Conservation (phyloP, 306 rosid genomes). For the Corylus heterophylla region DNA sequence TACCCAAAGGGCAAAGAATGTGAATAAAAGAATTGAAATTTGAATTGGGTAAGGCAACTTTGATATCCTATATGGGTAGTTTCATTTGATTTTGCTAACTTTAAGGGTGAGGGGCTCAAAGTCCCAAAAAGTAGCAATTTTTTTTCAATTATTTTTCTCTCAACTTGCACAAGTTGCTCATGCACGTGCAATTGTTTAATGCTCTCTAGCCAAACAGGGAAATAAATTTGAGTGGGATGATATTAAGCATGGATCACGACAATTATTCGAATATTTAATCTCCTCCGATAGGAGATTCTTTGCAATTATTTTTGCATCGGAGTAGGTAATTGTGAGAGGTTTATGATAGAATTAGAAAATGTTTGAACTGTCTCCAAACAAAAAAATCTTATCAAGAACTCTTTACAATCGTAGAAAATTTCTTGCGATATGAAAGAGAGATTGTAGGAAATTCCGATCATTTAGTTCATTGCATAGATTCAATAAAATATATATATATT, state of each 20-base stretch:
- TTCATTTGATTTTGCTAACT: background rate
- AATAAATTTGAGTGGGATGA: background rate
- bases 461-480: no score
- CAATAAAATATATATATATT: no score
- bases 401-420: no score
- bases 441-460: no score
- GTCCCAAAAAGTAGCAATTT: background rate
- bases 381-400: no score
- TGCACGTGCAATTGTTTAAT: background rate
- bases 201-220: background rate
- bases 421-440: no score
- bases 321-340: no score
- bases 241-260: background rate
- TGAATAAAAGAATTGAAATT: background rate
- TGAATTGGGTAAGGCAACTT: background rate
- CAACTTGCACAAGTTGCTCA: conserved; percentile 2
- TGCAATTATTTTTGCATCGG: no score
- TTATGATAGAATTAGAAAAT: no score
- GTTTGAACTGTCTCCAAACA: no score
- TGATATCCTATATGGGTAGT: background rate
- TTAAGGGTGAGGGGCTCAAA: background rate
- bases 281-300: background rate
- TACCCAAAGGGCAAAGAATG: background rate
- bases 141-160: background rate
- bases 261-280: background rate